phyloP scores from a whole-genome alignment of 2,329 filamentous ascomycete species.

The Escovopsis sp. region DNA sequence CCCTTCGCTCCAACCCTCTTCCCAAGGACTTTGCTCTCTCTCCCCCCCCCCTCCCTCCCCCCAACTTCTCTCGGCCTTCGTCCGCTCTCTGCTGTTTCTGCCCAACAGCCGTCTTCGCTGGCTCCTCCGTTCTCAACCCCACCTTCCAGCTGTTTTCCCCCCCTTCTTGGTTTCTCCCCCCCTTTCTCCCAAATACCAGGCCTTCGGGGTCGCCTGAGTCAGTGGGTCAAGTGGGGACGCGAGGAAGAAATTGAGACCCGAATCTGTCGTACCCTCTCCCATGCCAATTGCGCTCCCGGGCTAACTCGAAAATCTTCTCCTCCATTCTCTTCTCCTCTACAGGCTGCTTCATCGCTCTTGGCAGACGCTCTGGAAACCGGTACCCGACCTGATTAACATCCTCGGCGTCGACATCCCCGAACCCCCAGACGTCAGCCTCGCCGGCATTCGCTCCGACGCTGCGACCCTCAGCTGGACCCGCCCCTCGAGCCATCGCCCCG shows the following conservation, averaged over 20 bases:
- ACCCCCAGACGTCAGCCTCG: conserved; percentile 75
- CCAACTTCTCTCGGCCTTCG: too few species aligned
- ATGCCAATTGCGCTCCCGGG: background rate
- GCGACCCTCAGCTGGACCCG: conserved; percentile 85
- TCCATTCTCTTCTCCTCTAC: too few species aligned
- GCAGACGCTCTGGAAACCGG: conserved; percentile 79
- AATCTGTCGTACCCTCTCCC: background rate
- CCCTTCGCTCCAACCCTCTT: background rate
- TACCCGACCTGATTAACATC: conserved; percentile 78
- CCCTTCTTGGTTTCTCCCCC: too few species aligned
- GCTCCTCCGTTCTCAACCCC: too few species aligned
- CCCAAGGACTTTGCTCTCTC: too few species aligned
- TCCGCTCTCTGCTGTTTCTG: too few species aligned
- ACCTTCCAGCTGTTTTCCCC: too few species aligned
- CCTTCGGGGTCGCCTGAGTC: too few species aligned
- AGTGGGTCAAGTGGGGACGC: too few species aligned
- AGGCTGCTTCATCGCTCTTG: conserved; percentile 78
- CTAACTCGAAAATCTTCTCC: conserved; percentile 1
- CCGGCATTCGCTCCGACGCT: conserved; percentile 74
- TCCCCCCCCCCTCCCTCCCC: too few species aligned
- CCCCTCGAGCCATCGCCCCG: conserved; percentile 46
- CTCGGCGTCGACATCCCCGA: conserved; percentile 89
- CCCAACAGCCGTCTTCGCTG: too few species aligned
- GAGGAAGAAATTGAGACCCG: background rate
- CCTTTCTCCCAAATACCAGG: too few species aligned